Base-by-base conservation (phyloP, 1,284 basidiomycete genomes). In the Ustilago nuda region DNA sequence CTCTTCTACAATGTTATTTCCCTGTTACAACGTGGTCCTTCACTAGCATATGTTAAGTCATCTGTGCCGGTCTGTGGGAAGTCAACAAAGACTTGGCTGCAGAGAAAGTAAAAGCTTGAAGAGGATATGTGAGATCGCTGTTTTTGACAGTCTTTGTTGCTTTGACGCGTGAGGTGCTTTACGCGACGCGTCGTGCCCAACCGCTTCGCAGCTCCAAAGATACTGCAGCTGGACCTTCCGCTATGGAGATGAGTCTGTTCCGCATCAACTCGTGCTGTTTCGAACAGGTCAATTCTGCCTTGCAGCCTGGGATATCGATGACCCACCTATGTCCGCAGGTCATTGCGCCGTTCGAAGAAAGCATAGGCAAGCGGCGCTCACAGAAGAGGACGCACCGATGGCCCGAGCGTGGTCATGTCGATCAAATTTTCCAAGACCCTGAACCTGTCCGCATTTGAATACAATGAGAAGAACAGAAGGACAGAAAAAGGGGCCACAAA, bases 121-220 rank as follows among this genome's bases (percentile, higher is more conserved):
- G 23, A 27, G 23, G 23, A 9, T 48, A 9, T 66, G 57, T 66
- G 53, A 60, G 64, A 66, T 60, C 52, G 48, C 36, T 6, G 7
- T n/a, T 5, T 23, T 3, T 43, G 30, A 41, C 46, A 62, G 3
- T 2, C 1, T 46, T 3, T 0, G 12, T 30, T 27, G 23, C 7
- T 3, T 11, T 8, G 43, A 45, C 60, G 56, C 51, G 37, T 8
- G 32, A 36, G 5, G n/a, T 46, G 19, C 43, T 70, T 23, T 70
- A 70, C 67, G 67, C 67, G 67, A 70, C 67, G 67, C 67, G 67
- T 70, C 57, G 33, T 15, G 19, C 6, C 15, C 39, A 15, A 15
- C 15, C 39, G 6, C 12, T 17, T 12, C 12, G 17, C 12, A 15
- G 39, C 39, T 27, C 23, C 23, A 27, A 27, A 27, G 23, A 27